Evolutionary conservation across 352 stramenopile species (phyloP).

Genomic region (Globisporangium abappressorium): DNA sequence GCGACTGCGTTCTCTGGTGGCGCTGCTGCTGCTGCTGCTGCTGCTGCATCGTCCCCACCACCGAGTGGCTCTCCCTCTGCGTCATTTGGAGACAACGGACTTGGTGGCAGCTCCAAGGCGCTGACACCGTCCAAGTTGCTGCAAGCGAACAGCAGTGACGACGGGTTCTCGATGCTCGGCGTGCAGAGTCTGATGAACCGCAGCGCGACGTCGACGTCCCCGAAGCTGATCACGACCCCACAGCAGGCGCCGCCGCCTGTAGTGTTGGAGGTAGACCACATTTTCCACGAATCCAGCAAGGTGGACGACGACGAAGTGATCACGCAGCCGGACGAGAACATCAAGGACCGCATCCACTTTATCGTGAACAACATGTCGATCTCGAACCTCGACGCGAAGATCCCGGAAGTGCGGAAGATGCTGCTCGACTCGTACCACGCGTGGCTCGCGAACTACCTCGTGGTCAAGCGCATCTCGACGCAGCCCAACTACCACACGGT

Average conservation of each 20-base stretch:
- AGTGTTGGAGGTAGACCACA: conserved; percentile 77
- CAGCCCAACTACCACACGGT: conserved; percentile 98
- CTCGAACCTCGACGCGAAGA: conserved; percentile 97
- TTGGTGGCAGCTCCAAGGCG: conserved; percentile 9
- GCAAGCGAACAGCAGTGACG: conserved; percentile 17
- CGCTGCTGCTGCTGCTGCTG: conserved; percentile 5
- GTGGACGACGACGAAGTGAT: conserved; percentile 64
- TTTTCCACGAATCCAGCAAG: conserved; percentile 71
- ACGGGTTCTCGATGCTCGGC: conserved; percentile 9
- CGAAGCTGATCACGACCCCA: conserved; percentile 36
- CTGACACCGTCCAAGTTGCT: conserved; percentile 20
- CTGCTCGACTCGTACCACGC: conserved; percentile 92
- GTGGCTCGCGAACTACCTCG: conserved; percentile 99
- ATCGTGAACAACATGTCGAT: conserved; percentile 99
- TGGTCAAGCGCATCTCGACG: conserved; percentile 98
- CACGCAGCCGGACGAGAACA: conserved; percentile 68
- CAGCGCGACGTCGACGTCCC: conserved; percentile 36
- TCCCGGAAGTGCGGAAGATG: conserved; percentile 94
- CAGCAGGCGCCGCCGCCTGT: conserved; percentile 39
- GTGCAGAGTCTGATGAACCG: conserved; percentile 39
- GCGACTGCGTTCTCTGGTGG: conserved; percentile 25
- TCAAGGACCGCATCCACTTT: conserved; percentile 98
- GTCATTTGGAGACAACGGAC: conserved; percentile 5
- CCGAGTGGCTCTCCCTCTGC: neutral
- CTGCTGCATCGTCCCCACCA: conserved; percentile 17